phyloP scores from a whole-genome alignment of 1,284 basidiomycete genomes.

The Cryptococcus depauperatus region DNA sequence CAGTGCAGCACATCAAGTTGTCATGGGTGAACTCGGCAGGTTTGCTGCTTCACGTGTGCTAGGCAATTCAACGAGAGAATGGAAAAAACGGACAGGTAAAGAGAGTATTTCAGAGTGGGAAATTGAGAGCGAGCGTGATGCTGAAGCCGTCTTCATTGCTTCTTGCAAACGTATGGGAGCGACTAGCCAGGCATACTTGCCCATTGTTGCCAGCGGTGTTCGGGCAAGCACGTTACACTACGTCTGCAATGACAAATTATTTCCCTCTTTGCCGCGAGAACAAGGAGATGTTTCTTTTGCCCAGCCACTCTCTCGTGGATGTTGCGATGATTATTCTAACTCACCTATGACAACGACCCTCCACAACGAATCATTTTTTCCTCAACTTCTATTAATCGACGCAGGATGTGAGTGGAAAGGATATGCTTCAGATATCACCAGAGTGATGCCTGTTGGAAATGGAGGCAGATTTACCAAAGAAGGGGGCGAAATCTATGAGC shows the following conservation, averaged over 20 bases:
- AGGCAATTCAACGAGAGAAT: constrained; percentile 46
- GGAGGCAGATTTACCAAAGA: constrained; percentile 74
- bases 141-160: constrained; percentile 82
- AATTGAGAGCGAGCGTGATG: constrained; percentile 80
- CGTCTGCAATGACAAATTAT: constrained; percentile 51
- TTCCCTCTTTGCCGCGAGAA: constrained; percentile 29
- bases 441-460: constrained; percentile 59
- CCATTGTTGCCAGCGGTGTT: constrained; percentile 75
- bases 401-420: constrained; percentile 81
- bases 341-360: constrained; percentile 17
- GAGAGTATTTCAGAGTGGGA: constrained; percentile 70
- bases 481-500: constrained; percentile 68
- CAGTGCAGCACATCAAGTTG: constrained; percentile 73
- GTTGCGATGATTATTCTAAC: constrained; percentile 32
- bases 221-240: constrained; percentile 83
- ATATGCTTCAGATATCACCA: constrained; percentile 43
- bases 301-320: constrained; percentile 30
- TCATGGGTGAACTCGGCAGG: constrained; percentile 79
- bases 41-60: constrained; percentile 49
- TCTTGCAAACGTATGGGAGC: constrained; percentile 68
- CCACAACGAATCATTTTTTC: constrained; percentile 43
- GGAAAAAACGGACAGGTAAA: constrained; percentile 46
- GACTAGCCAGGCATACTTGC: constrained; percentile 69
- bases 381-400: constrained; percentile 81
- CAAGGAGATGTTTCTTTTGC: constrained; percentile 35